phyloP scores from a whole-genome alignment of 352 stramenopile genomes.

The Phytophthora colocasiae region DNA sequence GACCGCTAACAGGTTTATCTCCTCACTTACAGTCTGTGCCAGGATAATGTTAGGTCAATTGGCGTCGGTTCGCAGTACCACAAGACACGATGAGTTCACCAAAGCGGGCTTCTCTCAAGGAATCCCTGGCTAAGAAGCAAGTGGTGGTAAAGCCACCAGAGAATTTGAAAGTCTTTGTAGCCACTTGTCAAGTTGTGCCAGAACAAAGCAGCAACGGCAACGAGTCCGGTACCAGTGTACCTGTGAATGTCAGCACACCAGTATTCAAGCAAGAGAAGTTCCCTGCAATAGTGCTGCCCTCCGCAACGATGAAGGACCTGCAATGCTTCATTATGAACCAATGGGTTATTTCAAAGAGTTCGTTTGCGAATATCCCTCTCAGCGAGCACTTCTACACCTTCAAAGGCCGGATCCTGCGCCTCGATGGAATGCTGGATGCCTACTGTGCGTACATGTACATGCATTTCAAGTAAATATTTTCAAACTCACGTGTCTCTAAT shows the following conservation, averaged over 20 bases:
- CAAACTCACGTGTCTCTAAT: neutral
- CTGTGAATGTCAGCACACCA: slow-evolving; percentile 8
- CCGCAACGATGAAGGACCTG: slow-evolving; percentile 52
- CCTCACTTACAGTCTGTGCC: too few relatives aligned
- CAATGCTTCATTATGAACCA: slow-evolving; percentile 67
- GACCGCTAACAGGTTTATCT: too few relatives aligned
- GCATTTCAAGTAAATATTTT: neutral
- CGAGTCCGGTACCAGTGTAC: slow-evolving; percentile 12
- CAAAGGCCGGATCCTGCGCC: slow-evolving; percentile 68
- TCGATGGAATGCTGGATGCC: slow-evolving; percentile 65
- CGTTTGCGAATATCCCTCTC: slow-evolving; percentile 46
- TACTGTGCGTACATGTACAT: slow-evolving; percentile 51
- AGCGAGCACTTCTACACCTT: slow-evolving; percentile 78
- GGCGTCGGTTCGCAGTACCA: slow-evolving; percentile 15
- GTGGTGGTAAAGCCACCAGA: slow-evolving; percentile 1
- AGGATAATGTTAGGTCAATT: neutral
- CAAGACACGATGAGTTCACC: neutral
- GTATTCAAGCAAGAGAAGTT: slow-evolving; percentile 70
- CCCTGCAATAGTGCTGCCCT: slow-evolving; percentile 49
- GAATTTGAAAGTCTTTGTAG: slow-evolving; percentile 64
- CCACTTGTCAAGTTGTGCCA: slow-evolving; percentile 56
- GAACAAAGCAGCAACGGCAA: slow-evolving; percentile 10
- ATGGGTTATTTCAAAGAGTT: slow-evolving; percentile 70
- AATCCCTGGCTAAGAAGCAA: slow-evolving; percentile 4
- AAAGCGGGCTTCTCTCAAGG: neutral